Percentiles rank a stretch among this genome's conserved stretches.
Evolutionary conservation across 176 grass and related monocot species (phyloP).

Genomic region (Melocanna baccifera): DNA sequence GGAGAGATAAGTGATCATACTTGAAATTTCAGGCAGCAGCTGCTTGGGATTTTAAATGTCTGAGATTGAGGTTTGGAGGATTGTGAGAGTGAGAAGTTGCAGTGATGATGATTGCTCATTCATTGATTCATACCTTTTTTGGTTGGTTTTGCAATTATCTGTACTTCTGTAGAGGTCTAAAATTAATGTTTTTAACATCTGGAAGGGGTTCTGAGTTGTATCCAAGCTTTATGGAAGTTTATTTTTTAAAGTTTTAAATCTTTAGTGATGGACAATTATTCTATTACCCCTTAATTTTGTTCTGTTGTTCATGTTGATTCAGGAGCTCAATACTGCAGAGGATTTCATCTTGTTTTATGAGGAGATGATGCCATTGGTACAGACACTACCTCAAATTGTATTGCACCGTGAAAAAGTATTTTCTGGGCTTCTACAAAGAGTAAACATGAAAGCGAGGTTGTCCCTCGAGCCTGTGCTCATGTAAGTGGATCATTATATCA

Average conservation of each 20-base stretch:
- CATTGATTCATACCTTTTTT: background rate
- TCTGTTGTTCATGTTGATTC: conserved; percentile 9
- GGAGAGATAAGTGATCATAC: background rate
- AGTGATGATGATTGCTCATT: background rate
- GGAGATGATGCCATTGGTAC: conserved; percentile 74
- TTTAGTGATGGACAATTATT: background rate
- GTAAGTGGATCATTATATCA: conserved; percentile 46
- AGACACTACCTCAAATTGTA: conserved; percentile 91
- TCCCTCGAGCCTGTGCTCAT: conserved; percentile 88
- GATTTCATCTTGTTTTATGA: conserved; percentile 90
- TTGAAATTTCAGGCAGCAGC: background rate
- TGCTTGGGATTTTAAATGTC: background rate
- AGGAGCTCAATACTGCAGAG: conserved; percentile 89
- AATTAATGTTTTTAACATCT: background rate
- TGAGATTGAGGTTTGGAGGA: background rate
- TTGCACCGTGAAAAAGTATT: conserved; percentile 77
- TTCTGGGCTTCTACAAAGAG: conserved; percentile 58
- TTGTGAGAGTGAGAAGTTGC: conserved; percentile 1
- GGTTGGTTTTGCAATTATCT: background rate
- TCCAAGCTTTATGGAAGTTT: conserved; percentile 4
- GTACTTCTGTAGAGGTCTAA: background rate
- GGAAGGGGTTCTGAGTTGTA: background rate
- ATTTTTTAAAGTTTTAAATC: background rate
- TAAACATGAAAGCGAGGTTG: conserved; percentile 68
- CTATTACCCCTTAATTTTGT: conserved; percentile 24